These are phyloP conservation scores for Rhynchospora tenuis DNA, from an alignment of 176 grass and related monocot genomes.

Conservation along the genomic window DNA sequence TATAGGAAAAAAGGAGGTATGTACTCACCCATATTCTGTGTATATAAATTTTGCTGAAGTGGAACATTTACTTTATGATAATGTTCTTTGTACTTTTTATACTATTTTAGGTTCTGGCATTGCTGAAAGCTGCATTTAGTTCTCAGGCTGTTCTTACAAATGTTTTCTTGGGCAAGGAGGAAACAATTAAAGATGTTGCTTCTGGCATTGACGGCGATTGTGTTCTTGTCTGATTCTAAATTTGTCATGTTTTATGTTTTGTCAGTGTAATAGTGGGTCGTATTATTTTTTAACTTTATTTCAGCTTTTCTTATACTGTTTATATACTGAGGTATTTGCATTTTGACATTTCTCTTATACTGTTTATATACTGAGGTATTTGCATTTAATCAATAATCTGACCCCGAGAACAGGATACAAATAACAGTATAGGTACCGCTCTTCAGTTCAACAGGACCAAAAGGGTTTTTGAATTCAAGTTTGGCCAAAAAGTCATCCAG, in stretches of 20 bases:
- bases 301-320: not conserved
- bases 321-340: no score
- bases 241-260: not conserved
- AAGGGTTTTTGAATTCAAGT: not conserved
- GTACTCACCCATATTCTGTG: not conserved
- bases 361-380: not conserved
- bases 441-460: not conserved
- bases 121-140: constrained; percentile 1
- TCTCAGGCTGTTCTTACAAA: constrained; percentile 16
- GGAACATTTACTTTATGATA: not conserved
- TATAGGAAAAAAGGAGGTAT: constrained; percentile 25
- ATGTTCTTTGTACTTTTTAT: not conserved
- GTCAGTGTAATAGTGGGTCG: not conserved
- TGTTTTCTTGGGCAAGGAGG: not conserved
- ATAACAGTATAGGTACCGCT: not conserved
- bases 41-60: not conserved
- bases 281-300: no score
- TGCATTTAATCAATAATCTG: not conserved
- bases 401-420: not conserved
- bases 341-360: not conserved
- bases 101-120: not conserved
- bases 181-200: not conserved
- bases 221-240: not conserved
- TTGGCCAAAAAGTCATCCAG: not conserved
- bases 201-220: not conserved